Evolutionary conservation across 1,284 basidiomycete genomes (phyloP).

Genomic region (Microbotryomycetes sp.): DNA sequence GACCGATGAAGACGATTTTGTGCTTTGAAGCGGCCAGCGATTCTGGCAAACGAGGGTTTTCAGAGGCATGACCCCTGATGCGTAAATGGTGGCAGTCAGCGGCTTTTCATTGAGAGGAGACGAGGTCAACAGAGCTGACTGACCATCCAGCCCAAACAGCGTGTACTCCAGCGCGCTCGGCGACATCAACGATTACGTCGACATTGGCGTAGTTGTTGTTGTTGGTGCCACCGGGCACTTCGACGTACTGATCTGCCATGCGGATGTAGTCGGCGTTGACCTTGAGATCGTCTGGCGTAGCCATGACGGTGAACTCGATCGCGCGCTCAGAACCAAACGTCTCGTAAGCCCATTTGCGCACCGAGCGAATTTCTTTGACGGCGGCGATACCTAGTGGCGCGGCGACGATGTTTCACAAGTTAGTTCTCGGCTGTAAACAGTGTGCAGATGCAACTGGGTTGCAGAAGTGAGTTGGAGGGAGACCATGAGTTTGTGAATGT

Average conservation of each 20-base stretch:
- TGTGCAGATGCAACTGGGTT: not conserved
- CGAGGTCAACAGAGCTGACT: slow-evolving; percentile 28
- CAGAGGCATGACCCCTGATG: slow-evolving; percentile 82
- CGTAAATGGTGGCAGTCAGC: not conserved
- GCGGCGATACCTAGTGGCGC: slow-evolving; percentile 74
- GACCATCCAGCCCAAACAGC: slow-evolving; percentile 99
- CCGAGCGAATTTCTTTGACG: slow-evolving; percentile 97
- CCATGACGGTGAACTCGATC: slow-evolving; percentile 99
- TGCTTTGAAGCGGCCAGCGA: slow-evolving; percentile 81
- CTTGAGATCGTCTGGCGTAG: slow-evolving; percentile 88
- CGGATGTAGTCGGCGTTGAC: slow-evolving; percentile 99
- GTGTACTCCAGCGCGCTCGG: slow-evolving; percentile 93
- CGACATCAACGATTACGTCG: slow-evolving; percentile 96
- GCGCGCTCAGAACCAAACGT: slow-evolving; percentile 94
- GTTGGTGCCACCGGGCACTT: slow-evolving; percentile 96
- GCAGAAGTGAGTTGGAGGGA: accelerated
- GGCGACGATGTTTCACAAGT: not conserved
- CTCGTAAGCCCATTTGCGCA: slow-evolving; percentile 99
- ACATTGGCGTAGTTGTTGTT: slow-evolving; percentile 99
- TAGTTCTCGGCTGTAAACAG: not conserved
- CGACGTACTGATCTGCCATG: slow-evolving; percentile 99
- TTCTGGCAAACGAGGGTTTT: slow-evolving; percentile 97
- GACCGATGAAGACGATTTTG: slow-evolving; percentile 98
- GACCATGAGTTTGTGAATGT: no score
- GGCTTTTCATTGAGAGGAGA: no score